A percentile compares a stretch with the other conserved stretches of the same genome.
Conservation (phyloP, 768 basidiomycete genomes). For the Agrocybe chaxingu region DNA sequence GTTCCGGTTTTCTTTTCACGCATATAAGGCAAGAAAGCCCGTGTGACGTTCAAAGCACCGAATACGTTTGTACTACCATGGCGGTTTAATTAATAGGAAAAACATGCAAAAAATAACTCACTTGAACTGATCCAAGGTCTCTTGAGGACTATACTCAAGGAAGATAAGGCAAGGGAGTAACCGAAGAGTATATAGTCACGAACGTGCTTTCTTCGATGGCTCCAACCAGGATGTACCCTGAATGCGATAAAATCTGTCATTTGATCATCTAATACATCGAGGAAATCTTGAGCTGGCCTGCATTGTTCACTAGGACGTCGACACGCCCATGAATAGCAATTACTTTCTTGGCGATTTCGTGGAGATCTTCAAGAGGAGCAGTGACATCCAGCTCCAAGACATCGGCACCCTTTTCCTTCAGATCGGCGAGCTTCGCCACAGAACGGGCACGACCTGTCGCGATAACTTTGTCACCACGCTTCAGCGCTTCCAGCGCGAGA, state of each 20-base stretch:
- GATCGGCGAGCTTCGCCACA: too few species aligned
- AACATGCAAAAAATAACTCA: slow-evolving; percentile 10
- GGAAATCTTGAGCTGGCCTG: slow-evolving; percentile 16
- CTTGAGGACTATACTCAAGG: slow-evolving; percentile 32
- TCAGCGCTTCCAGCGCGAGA: too few species aligned
- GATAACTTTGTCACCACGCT: too few species aligned
- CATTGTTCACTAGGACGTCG: slow-evolving; percentile 44
- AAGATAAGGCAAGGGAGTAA: neutral
- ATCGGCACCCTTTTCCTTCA: slow-evolving; percentile 2
- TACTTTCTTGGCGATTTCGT: slow-evolving; percentile 24
- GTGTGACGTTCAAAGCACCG: slow-evolving; percentile 39
- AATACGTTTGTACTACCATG: slow-evolving; percentile 39
- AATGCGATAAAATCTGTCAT: neutral
- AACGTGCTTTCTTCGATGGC: slow-evolving; percentile 30
- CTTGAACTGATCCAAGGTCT: slow-evolving; percentile 32
- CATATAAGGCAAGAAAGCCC: slow-evolving; percentile 48
- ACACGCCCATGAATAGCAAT: slow-evolving; percentile 31
- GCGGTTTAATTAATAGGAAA: neutral
- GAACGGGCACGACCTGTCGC: too few species aligned
- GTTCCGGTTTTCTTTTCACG: slow-evolving; percentile 36
- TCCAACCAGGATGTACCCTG: slow-evolving; percentile 32
- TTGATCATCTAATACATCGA: too few species aligned
- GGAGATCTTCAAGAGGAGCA: slow-evolving; percentile 19
- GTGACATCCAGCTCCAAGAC: slow-evolving; percentile 11
- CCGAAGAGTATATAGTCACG: slow-evolving; percentile 2